Percentiles rank a stretch among this genome's conserved stretches.
These are phyloP conservation scores for Huntiella bhutanensis DNA, from an alignment of 2,329 filamentous ascomycete species.

Conservation along the genomic window DNA sequence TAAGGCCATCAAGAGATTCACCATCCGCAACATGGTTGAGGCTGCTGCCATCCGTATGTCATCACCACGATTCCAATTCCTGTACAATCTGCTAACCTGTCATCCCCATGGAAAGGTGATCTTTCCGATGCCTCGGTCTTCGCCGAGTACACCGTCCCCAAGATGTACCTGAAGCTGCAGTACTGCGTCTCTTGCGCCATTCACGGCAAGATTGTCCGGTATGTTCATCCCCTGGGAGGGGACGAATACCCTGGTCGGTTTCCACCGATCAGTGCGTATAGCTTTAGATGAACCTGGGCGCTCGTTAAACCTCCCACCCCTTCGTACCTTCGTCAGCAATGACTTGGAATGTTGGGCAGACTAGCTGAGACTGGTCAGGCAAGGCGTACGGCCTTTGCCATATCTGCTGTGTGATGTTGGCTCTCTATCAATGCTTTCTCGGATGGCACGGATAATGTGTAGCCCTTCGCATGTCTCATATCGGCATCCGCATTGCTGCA, in stretches of 20 bases:
- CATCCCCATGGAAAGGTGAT: slow-evolving; percentile 50
- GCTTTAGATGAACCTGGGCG: slow-evolving; percentile 39
- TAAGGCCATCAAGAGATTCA: slow-evolving; percentile 99
- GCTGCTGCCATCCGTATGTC: slow-evolving; percentile 96
- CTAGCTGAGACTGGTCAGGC: neutral
- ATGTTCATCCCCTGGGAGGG: slow-evolving; percentile 43
- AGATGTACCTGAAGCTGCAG: slow-evolving; percentile 99
- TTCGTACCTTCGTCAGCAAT: slow-evolving; percentile 12
- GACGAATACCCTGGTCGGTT: slow-evolving; percentile 33
- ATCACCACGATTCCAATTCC: neutral
- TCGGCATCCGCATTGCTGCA: neutral
- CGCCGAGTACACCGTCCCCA: slow-evolving; percentile 96
- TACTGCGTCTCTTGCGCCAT: slow-evolving; percentile 99
- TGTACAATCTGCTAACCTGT: neutral
- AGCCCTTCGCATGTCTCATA: neutral
- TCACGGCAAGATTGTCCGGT: slow-evolving; percentile 99
- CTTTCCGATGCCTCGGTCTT: slow-evolving; percentile 99
- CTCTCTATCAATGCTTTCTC: neutral
- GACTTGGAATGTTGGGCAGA: neutral
- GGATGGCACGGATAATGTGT: neutral
- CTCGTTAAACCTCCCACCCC: slow-evolving; percentile 22
- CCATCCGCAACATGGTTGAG: slow-evolving; percentile 99
- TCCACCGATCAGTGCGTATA: slow-evolving; percentile 6
- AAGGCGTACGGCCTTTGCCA: neutral
- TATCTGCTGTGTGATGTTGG: neutral